These are phyloP conservation scores for Leptodermis oblonga DNA, from an alignment of 257 asterid genomes.

Conservation along the genomic window DNA sequence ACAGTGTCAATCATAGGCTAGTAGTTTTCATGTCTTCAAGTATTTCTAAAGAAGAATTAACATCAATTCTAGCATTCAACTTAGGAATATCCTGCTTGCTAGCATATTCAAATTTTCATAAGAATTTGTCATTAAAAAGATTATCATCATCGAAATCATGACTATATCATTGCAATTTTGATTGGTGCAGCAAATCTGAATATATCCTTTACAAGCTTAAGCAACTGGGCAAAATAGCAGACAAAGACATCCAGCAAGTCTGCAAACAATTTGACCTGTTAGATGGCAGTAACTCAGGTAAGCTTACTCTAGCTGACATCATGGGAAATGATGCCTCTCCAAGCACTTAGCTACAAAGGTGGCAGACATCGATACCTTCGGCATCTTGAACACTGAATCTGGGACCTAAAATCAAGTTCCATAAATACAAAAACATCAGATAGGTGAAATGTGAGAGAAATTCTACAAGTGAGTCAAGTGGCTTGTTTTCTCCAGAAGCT, in stretches of 20 bases:
- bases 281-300: slow-evolving; percentile 11
- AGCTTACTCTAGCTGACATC: slow-evolving; percentile 11
- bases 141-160: not conserved
- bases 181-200: slow-evolving; percentile 9
- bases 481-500: slow-evolving; percentile 1
- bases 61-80: too few species aligned
- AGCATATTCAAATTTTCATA: not conserved
- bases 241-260: slow-evolving; percentile 14
- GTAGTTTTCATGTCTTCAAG: not conserved
- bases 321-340: not conserved
- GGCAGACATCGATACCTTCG: slow-evolving; percentile 20
- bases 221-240: not conserved
- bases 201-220: slow-evolving; percentile 11
- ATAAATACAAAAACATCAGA: not conserved
- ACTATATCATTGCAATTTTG: not conserved
- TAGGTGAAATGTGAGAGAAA: not conserved
- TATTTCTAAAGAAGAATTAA: not conserved
- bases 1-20: not conserved
- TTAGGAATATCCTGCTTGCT: not conserved
- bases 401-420: slow-evolving; percentile 4
- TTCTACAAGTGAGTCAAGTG: not conserved
- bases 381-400: not conserved
- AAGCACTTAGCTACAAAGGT: not conserved
- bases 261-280: slow-evolving; percentile 15
- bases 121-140: not conserved